These are phyloP conservation scores for Emergomyces orientalis DNA, from an alignment of 2,329 filamentous ascomycete genomes.

Conservation along the genomic window DNA sequence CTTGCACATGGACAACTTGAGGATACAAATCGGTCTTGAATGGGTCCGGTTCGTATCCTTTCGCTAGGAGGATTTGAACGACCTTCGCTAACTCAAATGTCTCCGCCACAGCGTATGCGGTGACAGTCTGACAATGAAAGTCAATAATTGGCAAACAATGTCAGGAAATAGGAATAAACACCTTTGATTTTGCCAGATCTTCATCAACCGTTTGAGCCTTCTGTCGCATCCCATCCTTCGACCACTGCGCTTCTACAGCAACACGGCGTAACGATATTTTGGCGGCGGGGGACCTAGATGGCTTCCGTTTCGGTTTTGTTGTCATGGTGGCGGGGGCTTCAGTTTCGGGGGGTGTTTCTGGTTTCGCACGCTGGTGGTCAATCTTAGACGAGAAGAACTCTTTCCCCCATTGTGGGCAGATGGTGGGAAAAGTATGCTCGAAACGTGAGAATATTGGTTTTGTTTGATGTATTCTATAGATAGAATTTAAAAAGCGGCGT, in stretches of 20 bases:
- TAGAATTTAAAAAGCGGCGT: slow-evolving; percentile 24
- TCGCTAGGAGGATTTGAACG: slow-evolving; percentile 47
- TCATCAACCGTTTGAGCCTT: slow-evolving; percentile 34
- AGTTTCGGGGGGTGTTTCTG: slow-evolving; percentile 16
- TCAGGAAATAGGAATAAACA: slow-evolving; percentile 11
- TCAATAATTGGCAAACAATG: background rate
- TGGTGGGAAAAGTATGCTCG: background rate
- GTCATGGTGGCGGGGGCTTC: slow-evolving; percentile 12
- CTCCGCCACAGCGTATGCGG: slow-evolving; percentile 59
- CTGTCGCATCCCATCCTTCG: slow-evolving; percentile 43
- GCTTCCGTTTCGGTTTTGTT: slow-evolving; percentile 40
- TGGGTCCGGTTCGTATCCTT: slow-evolving; percentile 56
- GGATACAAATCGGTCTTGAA: slow-evolving; percentile 53
- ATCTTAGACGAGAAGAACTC: slow-evolving; percentile 59
- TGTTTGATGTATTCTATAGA: slow-evolving; percentile 21
- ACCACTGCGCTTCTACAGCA: slow-evolving; percentile 71
- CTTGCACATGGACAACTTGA: slow-evolving; percentile 54
- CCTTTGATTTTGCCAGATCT: slow-evolving; percentile 31
- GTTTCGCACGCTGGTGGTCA: slow-evolving; percentile 40
- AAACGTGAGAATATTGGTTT: background rate
- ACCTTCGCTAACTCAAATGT: slow-evolving; percentile 53
- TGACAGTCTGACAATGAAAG: slow-evolving; percentile 39
- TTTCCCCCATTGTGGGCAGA: background rate
- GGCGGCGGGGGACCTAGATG: slow-evolving; percentile 42
- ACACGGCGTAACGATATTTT: slow-evolving; percentile 75